Percentiles rank a stretch among this genome's conserved stretches.
phyloP scores from a whole-genome alignment of 2,329 filamentous ascomycete genomes.

The Botrytis sinoallii region DNA sequence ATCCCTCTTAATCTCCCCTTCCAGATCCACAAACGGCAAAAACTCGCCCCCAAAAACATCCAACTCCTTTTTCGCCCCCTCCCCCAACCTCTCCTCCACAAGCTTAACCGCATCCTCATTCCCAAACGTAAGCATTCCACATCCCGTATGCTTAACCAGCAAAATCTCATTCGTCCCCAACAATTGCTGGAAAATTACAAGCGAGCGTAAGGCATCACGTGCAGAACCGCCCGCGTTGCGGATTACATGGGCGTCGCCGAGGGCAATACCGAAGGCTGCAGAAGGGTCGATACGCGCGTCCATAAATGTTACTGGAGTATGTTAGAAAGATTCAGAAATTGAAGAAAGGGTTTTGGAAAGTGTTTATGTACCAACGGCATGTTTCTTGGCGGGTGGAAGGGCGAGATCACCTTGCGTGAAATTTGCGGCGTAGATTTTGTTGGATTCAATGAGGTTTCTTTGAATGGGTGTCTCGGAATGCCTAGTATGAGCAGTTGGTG shows the following conservation, averaged over 20 bases:
- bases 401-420: slow-evolving; percentile 67
- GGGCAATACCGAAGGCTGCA: slow-evolving; percentile 64
- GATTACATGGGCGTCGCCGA: slow-evolving; percentile 77
- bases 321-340: slow-evolving; percentile 15
- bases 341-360: slow-evolving; percentile 20
- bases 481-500: slow-evolving; percentile 8
- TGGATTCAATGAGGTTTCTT: slow-evolving; percentile 54
- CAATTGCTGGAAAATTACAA: slow-evolving; percentile 76
- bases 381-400: slow-evolving; percentile 67
- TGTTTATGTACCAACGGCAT: slow-evolving; percentile 54
- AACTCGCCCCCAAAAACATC: slow-evolving; percentile 29
- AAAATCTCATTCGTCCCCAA: slow-evolving; percentile 74
- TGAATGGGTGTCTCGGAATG: slow-evolving; percentile 43
- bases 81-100: slow-evolving; percentile 56
- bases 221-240: slow-evolving; percentile 69
- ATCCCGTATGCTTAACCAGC: slow-evolving; percentile 51
- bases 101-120: slow-evolving; percentile 54
- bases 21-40: slow-evolving; percentile 55
- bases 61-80: slow-evolving; percentile 43
- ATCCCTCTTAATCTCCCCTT: slow-evolving; percentile 63
- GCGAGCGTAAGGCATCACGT: slow-evolving; percentile 66
- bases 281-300: slow-evolving; percentile 71
- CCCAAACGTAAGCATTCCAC: slow-evolving; percentile 69
- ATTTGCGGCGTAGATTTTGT: slow-evolving; percentile 52
- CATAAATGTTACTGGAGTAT: slow-evolving; percentile 68